A percentile compares a stretch with the other conserved stretches of the same genome.
phyloP scores from a whole-genome alignment of 257 asterid genomes.

The Marsdenia floribunda region DNA sequence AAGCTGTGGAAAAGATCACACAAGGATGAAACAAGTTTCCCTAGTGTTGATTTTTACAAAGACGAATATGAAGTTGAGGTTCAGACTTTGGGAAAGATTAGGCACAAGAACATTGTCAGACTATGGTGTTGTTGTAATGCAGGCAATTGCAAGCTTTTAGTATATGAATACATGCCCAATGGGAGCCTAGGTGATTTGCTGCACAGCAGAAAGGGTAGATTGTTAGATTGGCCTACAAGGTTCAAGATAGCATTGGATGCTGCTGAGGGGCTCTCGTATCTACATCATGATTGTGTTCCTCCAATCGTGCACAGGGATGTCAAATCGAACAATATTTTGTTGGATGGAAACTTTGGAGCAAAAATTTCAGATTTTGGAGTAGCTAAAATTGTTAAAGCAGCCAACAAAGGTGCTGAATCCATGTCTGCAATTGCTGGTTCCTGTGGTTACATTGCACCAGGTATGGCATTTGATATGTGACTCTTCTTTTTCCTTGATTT shows the following conservation, averaged over 20 bases:
- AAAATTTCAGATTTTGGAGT: conserved; percentile 84
- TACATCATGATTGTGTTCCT: conserved; percentile 88
- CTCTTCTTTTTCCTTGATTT: not conserved
- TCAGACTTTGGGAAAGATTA: conserved; percentile 62
- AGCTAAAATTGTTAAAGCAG: conserved; percentile 46
- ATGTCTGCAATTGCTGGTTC: conserved; percentile 87
- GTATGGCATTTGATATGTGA: conserved; percentile 24
- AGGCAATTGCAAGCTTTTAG: conserved; percentile 55
- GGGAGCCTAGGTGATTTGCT: conserved; percentile 85
- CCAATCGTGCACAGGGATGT: conserved; percentile 85
- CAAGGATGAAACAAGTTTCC: conserved; percentile 22
- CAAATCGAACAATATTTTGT: conserved; percentile 65
- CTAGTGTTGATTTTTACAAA: conserved; percentile 21
- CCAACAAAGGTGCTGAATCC: conserved; percentile 34
- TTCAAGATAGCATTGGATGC: conserved; percentile 63
- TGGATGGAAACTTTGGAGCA: conserved; percentile 59
- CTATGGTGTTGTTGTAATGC: conserved; percentile 68
- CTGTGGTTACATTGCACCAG: conserved; percentile 92
- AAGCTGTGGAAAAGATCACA: conserved; percentile 39
- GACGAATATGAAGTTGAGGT: conserved; percentile 65
- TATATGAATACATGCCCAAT: conserved; percentile 75
- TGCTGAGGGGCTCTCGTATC: conserved; percentile 80
- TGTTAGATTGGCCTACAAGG: conserved; percentile 64
- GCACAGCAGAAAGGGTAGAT: conserved; percentile 37
- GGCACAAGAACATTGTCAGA: conserved; percentile 80